These are phyloP conservation scores for Prinsepia uniflora DNA, from an alignment of 306 rosid genomes.

Conservation along the genomic window DNA sequence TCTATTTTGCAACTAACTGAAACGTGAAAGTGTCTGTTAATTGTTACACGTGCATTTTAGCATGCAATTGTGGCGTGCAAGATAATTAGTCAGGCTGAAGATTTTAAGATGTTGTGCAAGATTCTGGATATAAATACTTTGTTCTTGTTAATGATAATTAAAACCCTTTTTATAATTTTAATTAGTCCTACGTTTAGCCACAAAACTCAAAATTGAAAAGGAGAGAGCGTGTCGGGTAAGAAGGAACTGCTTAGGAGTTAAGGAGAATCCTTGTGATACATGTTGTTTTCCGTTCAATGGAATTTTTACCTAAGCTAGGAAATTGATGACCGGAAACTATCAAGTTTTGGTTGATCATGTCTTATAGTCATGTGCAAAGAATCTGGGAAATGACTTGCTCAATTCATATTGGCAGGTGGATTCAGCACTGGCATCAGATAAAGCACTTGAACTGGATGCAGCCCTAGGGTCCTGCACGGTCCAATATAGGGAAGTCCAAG, in stretches of 20 bases:
- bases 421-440: slow-evolving; percentile 77
- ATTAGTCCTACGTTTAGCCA: not conserved
- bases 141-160: not conserved
- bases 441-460: slow-evolving; percentile 89
- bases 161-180: not conserved
- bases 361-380: slow-evolving; percentile 1
- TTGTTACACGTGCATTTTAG: not conserved
- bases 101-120: not conserved
- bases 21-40: too few species aligned
- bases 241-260: not conserved
- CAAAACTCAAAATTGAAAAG: slow-evolving; percentile 6
- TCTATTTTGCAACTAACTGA: too few species aligned
- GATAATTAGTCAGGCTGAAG: not conserved
- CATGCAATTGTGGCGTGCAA: not conserved
- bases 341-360: not conserved
- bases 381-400: not conserved
- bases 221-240: not conserved
- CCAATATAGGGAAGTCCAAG: slow-evolving; percentile 87
- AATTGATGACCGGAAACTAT: slow-evolving; percentile 4
- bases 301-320: slow-evolving; percentile 5
- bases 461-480: slow-evolving; percentile 92
- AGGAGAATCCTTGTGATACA: not conserved
- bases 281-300: not conserved
- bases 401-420: slow-evolving; percentile 53
- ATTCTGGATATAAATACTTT: not conserved